Evolutionary conservation across 768 basidiomycete species (phyloP).

Genomic region (Ephemerocybe angulata): DNA sequence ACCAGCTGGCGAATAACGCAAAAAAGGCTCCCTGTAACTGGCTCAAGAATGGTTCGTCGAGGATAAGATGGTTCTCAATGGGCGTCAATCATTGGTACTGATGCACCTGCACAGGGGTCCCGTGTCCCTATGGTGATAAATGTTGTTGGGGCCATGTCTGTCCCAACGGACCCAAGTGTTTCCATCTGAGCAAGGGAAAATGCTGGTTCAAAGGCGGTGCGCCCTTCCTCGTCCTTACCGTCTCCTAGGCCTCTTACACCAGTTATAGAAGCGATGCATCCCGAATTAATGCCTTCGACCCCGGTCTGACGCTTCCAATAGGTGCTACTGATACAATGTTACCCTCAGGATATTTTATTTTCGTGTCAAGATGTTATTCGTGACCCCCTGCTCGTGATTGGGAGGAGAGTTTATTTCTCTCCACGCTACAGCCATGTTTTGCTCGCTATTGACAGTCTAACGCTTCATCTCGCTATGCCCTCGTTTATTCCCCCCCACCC

Average conservation of each 20-base stretch:
- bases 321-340: not conserved
- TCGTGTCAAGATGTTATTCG: slow-evolving; percentile 7
- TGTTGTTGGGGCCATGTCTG: slow-evolving; percentile 87
- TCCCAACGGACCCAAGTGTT: slow-evolving; percentile 72
- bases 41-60: slow-evolving; percentile 67
- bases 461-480: not conserved
- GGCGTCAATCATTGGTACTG: not conserved
- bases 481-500: not conserved
- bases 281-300: slow-evolving; percentile 17
- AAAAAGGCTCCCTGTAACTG: slow-evolving; percentile 87
- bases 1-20: slow-evolving; percentile 67
- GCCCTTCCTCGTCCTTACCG: slow-evolving; percentile 10
- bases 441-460: no score
- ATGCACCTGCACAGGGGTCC: slow-evolving; percentile 43
- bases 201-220: slow-evolving; percentile 83
- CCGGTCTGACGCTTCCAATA: not conserved
- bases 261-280: slow-evolving; percentile 42
- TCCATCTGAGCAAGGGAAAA: slow-evolving; percentile 72
- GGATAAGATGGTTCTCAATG: not conserved
- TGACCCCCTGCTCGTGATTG: not conserved
- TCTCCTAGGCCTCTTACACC: not conserved
- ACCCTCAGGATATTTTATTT: not conserved
- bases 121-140: slow-evolving; percentile 68
- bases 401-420: not conserved
- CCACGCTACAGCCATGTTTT: no score